phyloP scores from a whole-genome alignment of 768 basidiomycete genomes.

The Termitomyces heimii region DNA sequence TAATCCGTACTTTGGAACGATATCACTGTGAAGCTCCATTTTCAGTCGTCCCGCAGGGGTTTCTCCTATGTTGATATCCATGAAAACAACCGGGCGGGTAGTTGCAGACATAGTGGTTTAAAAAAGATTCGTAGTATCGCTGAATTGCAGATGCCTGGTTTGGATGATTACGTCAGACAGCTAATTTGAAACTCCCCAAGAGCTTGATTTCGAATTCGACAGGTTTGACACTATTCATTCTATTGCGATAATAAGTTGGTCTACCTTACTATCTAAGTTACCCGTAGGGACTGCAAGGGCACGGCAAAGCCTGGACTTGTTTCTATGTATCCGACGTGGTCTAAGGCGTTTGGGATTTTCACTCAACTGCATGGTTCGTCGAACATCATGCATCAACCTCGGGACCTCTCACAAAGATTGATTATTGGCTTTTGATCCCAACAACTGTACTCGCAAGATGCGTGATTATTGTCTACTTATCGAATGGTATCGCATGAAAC shows the following conservation, averaged over 20 bases:
- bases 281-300: too few species aligned
- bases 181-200: too few species aligned
- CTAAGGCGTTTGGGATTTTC: neutral
- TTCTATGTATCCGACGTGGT: neutral
- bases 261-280: too few species aligned
- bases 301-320: neutral
- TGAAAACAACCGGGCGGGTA: conserved; percentile 87
- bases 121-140: neutral
- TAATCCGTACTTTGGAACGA: conserved; percentile 79
- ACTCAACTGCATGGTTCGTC: neutral
- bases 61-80: conserved; percentile 96
- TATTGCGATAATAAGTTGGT: too few species aligned
- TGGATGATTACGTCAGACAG: neutral
- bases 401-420: neutral
- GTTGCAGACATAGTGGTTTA: conserved; percentile 13
- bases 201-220: neutral
- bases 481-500: neutral
- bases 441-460: too few species aligned
- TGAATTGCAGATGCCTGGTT: neutral
- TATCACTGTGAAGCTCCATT: conserved; percentile 96
- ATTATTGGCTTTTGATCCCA: neutral
- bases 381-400: neutral
- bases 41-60: conserved; percentile 93
- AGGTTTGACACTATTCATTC: too few species aligned
- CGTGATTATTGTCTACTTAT: neutral